Evolutionary conservation across 495 filamentous ascomycete genomes (phyloP).

Genomic region (Viridothelium virens): DNA sequence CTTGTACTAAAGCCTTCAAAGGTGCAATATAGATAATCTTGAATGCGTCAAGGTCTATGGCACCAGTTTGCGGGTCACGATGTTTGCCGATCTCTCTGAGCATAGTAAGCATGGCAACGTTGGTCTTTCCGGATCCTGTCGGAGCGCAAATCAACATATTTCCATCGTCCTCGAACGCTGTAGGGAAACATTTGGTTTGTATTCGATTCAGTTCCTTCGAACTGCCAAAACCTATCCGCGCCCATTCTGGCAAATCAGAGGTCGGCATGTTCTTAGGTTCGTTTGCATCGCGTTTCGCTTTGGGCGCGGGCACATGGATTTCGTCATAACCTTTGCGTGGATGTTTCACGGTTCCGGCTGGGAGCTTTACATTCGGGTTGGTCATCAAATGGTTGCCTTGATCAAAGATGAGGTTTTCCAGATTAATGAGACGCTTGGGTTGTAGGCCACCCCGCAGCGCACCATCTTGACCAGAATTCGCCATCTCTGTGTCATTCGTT

Average conservation of each 20-base stretch:
- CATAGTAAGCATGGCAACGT: conserved; percentile 96
- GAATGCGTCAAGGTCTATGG: conserved; percentile 90
- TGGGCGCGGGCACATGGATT: conserved; percentile 89
- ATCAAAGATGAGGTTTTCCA: conserved; percentile 94
- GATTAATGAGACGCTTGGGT: conserved; percentile 76
- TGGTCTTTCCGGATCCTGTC: conserved; percentile 96
- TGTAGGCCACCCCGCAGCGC: conserved; percentile 78
- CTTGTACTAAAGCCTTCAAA: conserved; percentile 89
- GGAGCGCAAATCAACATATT: conserved; percentile 98
- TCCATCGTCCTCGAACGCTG: conserved; percentile 87
- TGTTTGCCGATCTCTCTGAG: conserved; percentile 95
- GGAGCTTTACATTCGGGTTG: conserved; percentile 89
- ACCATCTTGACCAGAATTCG: conserved; percentile 51
- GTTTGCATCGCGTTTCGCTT: conserved; percentile 68
- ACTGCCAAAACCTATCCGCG: conserved; percentile 72
- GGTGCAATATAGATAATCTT: conserved; percentile 96
- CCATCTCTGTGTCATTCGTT: conserved; percentile 37
- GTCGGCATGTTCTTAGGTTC: conserved; percentile 73
- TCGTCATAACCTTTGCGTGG: conserved; percentile 98
- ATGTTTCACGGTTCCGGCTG: conserved; percentile 87
- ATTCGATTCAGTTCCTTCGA: conserved; percentile 84
- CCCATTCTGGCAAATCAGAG: conserved; percentile 86
- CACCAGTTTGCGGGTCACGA: conserved; percentile 73
- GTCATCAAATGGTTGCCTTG: conserved; percentile 99
- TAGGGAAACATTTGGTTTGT: conserved; percentile 84